These are phyloP conservation scores for Atkinsonella hypoxylon DNA, from an alignment of 2,329 filamentous ascomycete species.

Conservation along the genomic window DNA sequence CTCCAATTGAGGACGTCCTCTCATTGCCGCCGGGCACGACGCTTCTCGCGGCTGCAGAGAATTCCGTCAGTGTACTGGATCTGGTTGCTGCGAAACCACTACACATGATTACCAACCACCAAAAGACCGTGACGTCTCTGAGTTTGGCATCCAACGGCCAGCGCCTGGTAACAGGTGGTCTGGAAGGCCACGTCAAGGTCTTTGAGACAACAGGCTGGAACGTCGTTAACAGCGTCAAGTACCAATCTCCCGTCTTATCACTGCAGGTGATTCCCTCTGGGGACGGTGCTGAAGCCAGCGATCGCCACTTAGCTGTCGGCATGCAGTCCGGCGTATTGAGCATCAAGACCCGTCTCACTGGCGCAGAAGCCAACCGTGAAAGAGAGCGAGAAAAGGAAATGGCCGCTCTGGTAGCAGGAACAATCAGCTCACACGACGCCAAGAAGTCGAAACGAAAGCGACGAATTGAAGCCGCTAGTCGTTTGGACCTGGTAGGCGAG, in stretches of 20 bases:
- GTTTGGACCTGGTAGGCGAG: slow-evolving; percentile 73
- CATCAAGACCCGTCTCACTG: slow-evolving; percentile 77
- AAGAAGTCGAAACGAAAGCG: slow-evolving; percentile 58
- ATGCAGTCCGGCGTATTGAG: slow-evolving; percentile 91
- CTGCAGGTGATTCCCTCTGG: slow-evolving; percentile 54
- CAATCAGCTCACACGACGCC: slow-evolving; percentile 65
- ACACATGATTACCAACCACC: slow-evolving; percentile 81
- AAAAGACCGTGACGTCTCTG: slow-evolving; percentile 91
- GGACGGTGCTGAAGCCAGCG: slow-evolving; percentile 42
- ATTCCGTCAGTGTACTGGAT: slow-evolving; percentile 81
- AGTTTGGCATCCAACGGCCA: slow-evolving; percentile 69
- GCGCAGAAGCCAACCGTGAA: slow-evolving; percentile 65
- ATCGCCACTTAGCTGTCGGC: slow-evolving; percentile 88
- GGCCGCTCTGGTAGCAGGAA: slow-evolving; percentile 67
- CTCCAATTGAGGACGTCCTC: slow-evolving; percentile 78
- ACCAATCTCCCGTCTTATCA: slow-evolving; percentile 79
- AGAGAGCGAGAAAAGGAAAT: slow-evolving; percentile 73
- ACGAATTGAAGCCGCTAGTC: slow-evolving; percentile 29
- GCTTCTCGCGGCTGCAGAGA: slow-evolving; percentile 73
- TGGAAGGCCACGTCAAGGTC: slow-evolving; percentile 95
- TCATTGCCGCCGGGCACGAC: slow-evolving; percentile 79
- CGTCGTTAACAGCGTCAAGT: slow-evolving; percentile 89
- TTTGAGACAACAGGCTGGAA: slow-evolving; percentile 94
- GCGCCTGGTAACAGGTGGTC: slow-evolving; percentile 72
- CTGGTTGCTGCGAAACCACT: slow-evolving; percentile 82